These are phyloP conservation scores for Aspergillus candidus DNA, from an alignment of 2,329 filamentous ascomycete species.

Conservation along the genomic window DNA sequence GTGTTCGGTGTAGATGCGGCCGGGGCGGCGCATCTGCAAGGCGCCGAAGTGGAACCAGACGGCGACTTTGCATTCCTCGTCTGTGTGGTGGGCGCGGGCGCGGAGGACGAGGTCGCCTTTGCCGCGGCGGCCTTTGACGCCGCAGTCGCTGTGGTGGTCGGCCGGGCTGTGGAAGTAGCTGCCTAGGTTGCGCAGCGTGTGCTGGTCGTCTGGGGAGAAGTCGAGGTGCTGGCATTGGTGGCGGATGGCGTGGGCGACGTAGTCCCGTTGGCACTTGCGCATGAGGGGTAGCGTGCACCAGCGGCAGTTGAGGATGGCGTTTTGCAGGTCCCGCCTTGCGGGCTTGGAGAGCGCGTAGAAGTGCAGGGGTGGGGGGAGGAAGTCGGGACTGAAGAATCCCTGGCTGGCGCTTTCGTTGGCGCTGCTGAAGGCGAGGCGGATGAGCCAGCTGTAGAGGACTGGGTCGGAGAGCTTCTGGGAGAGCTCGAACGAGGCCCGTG, in stretches of 20 bases:
- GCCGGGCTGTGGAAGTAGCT: slow-evolving; percentile 17
- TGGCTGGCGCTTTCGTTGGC: slow-evolving; percentile 24
- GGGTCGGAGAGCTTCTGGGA: slow-evolving; percentile 35
- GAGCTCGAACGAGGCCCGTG: slow-evolving; percentile 39
- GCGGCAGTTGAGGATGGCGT: slow-evolving; percentile 30
- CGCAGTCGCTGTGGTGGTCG: slow-evolving; percentile 15
- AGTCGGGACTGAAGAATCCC: slow-evolving; percentile 34
- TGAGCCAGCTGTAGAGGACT: slow-evolving; percentile 39
- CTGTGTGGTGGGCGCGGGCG: slow-evolving; percentile 10
- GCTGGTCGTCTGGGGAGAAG: slow-evolving; percentile 21
- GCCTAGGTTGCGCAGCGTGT: slow-evolving; percentile 20
- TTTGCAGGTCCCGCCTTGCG: slow-evolving; percentile 31
- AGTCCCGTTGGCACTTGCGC: slow-evolving; percentile 35
- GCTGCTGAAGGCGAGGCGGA: slow-evolving; percentile 40
- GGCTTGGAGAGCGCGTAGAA: slow-evolving; percentile 25
- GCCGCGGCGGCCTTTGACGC: slow-evolving; percentile 19
- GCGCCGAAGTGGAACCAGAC: slow-evolving; percentile 36
- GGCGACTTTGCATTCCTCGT: slow-evolving; percentile 23
- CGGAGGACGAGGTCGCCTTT: slow-evolving; percentile 28
- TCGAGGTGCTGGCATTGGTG: slow-evolving; percentile 24
- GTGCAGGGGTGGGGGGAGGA: slow-evolving; percentile 32
- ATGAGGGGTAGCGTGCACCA: slow-evolving; percentile 39
- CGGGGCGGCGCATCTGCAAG: slow-evolving; percentile 27
- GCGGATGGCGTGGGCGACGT: slow-evolving; percentile 29
- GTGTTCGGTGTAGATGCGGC: slow-evolving; percentile 22